Conservation (phyloP, 192 early-diverging fungal genomes). For the Linnemannia hyalina region DNA sequence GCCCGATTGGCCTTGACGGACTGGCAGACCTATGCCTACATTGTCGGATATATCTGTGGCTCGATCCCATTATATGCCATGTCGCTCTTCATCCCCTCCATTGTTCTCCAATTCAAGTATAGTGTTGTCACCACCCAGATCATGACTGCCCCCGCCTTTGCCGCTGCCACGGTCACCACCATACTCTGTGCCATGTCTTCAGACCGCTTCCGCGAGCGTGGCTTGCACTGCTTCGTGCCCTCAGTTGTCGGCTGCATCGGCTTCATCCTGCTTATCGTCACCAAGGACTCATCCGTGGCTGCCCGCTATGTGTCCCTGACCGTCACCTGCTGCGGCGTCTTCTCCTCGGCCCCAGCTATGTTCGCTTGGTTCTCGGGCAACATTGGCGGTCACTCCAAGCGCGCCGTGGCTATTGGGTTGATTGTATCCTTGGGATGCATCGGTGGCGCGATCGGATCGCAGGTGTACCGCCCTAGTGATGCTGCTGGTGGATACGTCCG, state of each 20-base stretch:
- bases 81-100: slow-evolving; percentile 75
- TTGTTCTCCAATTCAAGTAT: slow-evolving; percentile 54
- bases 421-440: slow-evolving; percentile 72
- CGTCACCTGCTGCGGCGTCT: slow-evolving; percentile 11
- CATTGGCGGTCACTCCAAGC: slow-evolving; percentile 76
- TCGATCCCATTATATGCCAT: slow-evolving; percentile 70
- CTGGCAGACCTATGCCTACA: slow-evolving; percentile 58
- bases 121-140: slow-evolving; percentile 36
- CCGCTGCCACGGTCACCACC: slow-evolving; percentile 25
- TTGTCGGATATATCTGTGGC: slow-evolving; percentile 69
- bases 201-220: slow-evolving; percentile 56
- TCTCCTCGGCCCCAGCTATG: slow-evolving; percentile 9
- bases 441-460: slow-evolving; percentile 74
- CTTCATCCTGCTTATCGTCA: slow-evolving; percentile 53
- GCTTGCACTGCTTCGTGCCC: slow-evolving; percentile 52
- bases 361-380: slow-evolving; percentile 63
- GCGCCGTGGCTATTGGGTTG: slow-evolving; percentile 70
- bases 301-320: slow-evolving; percentile 47
- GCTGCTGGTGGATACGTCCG: slow-evolving; percentile 62
- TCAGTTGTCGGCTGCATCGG: slow-evolving; percentile 52
- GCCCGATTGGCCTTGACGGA: slow-evolving; percentile 56
- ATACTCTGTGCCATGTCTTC: slow-evolving; percentile 50
- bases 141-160: slow-evolving; percentile 24
- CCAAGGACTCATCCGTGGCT: slow-evolving; percentile 25
- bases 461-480: slow-evolving; percentile 74